Evolutionary conservation across 306 rosid genomes (phyloP).

Genomic region (Prunus kanzakura): DNA sequence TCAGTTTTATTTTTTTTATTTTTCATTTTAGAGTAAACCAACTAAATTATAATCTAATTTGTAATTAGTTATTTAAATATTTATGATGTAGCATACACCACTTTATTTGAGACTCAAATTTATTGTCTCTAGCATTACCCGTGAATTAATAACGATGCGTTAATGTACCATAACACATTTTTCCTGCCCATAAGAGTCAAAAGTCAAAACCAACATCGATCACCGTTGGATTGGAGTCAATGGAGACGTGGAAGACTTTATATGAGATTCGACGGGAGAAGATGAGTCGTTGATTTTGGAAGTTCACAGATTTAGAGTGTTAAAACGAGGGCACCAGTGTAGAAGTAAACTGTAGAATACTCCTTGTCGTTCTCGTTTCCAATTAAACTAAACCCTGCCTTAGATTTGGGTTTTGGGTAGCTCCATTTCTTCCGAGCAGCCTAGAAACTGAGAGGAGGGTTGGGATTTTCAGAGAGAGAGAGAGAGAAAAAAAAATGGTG

Average conservation of each 20-base stretch:
- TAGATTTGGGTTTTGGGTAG: slow-evolving; percentile 1
- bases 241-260: neutral
- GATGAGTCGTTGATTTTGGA: neutral
- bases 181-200: neutral
- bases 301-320: neutral
- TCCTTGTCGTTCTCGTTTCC: neutral
- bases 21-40: too few species aligned
- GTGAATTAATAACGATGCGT: too few species aligned
- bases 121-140: too few species aligned
- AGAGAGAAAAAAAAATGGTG: slow-evolving; percentile 40
- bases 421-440: neutral
- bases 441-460: neutral
- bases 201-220: neutral
- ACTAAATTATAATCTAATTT: too few species aligned
- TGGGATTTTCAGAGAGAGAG: neutral
- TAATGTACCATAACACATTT: too few species aligned
- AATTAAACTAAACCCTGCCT: neutral
- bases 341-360: neutral
- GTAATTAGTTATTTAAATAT: too few species aligned
- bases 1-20: too few species aligned
- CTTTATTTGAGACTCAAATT: too few species aligned
- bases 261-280: neutral
- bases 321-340: neutral
- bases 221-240: neutral
- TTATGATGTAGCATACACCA: too few species aligned